Evolutionary conservation across 495 filamentous ascomycete genomes (phyloP).

Genomic region (Trichoderma asperelloides): DNA sequence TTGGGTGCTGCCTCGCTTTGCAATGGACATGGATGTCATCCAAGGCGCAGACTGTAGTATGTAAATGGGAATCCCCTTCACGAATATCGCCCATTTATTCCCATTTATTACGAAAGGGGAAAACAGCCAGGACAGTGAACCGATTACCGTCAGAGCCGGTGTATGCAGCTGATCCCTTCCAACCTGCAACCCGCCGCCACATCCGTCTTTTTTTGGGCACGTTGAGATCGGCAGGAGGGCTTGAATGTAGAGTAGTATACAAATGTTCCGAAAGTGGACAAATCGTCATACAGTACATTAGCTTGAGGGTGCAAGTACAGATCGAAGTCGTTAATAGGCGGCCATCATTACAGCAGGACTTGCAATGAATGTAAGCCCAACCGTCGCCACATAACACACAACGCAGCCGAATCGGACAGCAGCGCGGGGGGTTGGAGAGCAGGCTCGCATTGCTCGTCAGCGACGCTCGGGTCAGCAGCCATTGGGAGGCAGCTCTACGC

Average conservation of each 20-base stretch:
- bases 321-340: neutral
- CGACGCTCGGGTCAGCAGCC: neutral
- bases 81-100: neutral
- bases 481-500: conserved; percentile 1
- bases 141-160: neutral
- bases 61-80: neutral
- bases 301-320: neutral
- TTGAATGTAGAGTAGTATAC: neutral
- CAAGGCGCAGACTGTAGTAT: neutral
- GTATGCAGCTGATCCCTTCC: conserved; percentile 7
- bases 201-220: neutral
- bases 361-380: conserved; percentile 4
- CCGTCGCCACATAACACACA: neutral
- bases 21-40: neutral
- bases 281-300: neutral
- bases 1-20: neutral
- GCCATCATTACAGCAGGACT: too few relatives aligned
- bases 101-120: neutral
- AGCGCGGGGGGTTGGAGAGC: neutral
- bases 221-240: neutral
- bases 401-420: neutral
- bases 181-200: neutral
- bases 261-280: neutral
- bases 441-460: neutral
- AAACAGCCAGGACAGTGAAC: neutral